phyloP scores from a whole-genome alignment of 805 yeast genomes.

The Saccharomyces eubayanus region DNA sequence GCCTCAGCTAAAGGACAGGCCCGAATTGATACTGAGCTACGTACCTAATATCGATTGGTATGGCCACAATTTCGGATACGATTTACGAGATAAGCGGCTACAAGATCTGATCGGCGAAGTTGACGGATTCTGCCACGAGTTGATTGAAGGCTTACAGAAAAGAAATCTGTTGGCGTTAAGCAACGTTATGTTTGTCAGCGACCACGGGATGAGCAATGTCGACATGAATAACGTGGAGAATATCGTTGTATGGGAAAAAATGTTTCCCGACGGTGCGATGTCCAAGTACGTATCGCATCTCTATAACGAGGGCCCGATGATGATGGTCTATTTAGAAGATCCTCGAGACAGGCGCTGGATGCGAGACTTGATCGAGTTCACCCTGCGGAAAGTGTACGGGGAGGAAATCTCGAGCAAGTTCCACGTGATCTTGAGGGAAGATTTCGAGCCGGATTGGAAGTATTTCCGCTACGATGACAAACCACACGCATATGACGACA shows the following conservation, averaged over 20 bases:
- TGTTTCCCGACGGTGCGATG: constrained; percentile 38
- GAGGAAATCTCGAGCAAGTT: not conserved
- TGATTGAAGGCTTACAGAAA: constrained; percentile 39
- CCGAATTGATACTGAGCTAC: constrained; percentile 67
- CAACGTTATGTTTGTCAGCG: constrained; percentile 70
- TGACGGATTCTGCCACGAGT: constrained; percentile 49
- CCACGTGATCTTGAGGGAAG: not conserved
- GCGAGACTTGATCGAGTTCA: not conserved
- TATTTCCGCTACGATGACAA: constrained; percentile 35
- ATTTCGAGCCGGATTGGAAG: constrained; percentile 28
- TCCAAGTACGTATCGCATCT: constrained; percentile 3
- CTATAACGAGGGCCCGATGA: constrained; percentile 12
- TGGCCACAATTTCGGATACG: constrained; percentile 67
- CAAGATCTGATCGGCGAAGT: constrained; percentile 38
- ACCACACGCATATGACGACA: constrained; percentile 22
- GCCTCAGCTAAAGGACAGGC: constrained; percentile 41
- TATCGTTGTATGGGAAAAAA: constrained; percentile 62
- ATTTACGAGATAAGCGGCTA: constrained; percentile 1
- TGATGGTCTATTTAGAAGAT: constrained; percentile 1
- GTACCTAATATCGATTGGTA: constrained; percentile 73
- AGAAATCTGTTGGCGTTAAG: constrained; percentile 57
- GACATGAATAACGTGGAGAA: constrained; percentile 37
- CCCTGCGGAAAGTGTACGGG: not conserved
- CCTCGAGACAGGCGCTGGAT: not conserved
- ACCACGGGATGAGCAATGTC: constrained; percentile 92